Base-by-base conservation (phyloP, 106 monocot species). In the Agapanthus africanus region DNA sequence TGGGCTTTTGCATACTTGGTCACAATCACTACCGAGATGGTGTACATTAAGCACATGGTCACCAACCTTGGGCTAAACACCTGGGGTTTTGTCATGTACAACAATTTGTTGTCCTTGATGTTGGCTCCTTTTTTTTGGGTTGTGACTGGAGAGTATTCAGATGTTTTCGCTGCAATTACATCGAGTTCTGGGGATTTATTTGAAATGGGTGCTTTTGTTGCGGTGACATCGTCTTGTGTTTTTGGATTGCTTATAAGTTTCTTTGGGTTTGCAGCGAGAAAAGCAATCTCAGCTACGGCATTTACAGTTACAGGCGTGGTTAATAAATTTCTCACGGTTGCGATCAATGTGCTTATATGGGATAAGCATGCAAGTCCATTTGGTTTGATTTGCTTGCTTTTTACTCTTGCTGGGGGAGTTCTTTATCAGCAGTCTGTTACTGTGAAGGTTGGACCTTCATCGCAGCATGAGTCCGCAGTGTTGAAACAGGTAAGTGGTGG, bases 1-100 rank as follows among this genome's bases (percentile, higher is more conserved):
- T 94, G 94, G 94, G 94, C 94, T 15, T 11, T 90, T 22, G 84
- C 90, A 70, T 94, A 94, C 74, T 66, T 94, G 67, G 69, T 90
- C 23, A 90, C 87, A 10, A 94, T 94, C 44, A 90, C 90, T 0
- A 90, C 94, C 6, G 90, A 94, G 57, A 94, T 94, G 94, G 94
- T 94, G 41, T 94, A 94, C 72, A 94, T 94, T 15, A 94, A 94
- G 72, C 90, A 90, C 69, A 87, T 94, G 67, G 94, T 94, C 5
- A 90, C 82, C 0, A 94, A 83, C 59, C 69, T 94, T 3, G 94
- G 81, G 21, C 67, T 94, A 33, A 94, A 90, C 59, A 94, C 94
- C 0, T 94, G 94, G 94, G 94, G 94, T 6, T 94, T 87, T 59
- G 93, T 94, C 22, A 54, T 90, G 49, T 90, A 94, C 80, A 94